Evolutionary conservation across 75 land plant species (phyloP).

Genomic region (Selaginella moellendorffii): DNA sequence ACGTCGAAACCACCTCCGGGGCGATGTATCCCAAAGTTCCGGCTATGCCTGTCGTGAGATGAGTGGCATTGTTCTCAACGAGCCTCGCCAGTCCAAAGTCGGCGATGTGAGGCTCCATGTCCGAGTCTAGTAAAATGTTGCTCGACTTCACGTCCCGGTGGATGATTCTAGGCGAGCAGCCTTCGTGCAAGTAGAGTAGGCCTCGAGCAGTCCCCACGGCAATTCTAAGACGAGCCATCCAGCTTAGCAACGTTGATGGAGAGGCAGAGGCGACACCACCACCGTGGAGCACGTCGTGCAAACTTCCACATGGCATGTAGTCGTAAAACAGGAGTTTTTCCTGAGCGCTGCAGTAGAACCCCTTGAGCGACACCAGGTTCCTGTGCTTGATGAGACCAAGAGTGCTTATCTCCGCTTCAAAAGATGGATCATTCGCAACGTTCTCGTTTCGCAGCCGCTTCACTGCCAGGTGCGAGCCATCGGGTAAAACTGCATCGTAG

Average conservation of each 20-base stretch:
- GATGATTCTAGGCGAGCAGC: constrained; percentile 1
- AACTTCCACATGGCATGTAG: constrained; percentile 5
- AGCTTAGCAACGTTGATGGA: too few species aligned
- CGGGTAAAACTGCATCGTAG: neutral
- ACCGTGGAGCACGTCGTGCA: constrained; percentile 3
- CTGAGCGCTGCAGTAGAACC: neutral
- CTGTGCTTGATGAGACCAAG: constrained; percentile 1
- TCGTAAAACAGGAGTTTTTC: constrained; percentile 1
- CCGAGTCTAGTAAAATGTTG: neutral
- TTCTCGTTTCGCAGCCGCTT: neutral
- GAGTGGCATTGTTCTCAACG: neutral
- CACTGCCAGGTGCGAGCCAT: constrained; percentile 3
- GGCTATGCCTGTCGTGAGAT: neutral
- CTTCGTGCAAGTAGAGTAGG: constrained; percentile 4
- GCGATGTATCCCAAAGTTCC: constrained; percentile 10
- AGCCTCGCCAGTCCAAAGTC: neutral
- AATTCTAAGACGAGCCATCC: neutral
- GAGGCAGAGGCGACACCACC: neutral
- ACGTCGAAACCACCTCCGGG: neutral
- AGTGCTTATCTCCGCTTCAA: neutral
- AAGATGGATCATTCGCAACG: neutral
- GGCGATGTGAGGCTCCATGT: constrained; percentile 5
- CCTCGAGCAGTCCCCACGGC: constrained; percentile 4
- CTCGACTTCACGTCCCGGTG: constrained; percentile 4
- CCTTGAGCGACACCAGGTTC: constrained; percentile 1